phyloP scores from a whole-genome alignment of 345 rosid genomes.

The Bruguiera parviflora region DNA sequence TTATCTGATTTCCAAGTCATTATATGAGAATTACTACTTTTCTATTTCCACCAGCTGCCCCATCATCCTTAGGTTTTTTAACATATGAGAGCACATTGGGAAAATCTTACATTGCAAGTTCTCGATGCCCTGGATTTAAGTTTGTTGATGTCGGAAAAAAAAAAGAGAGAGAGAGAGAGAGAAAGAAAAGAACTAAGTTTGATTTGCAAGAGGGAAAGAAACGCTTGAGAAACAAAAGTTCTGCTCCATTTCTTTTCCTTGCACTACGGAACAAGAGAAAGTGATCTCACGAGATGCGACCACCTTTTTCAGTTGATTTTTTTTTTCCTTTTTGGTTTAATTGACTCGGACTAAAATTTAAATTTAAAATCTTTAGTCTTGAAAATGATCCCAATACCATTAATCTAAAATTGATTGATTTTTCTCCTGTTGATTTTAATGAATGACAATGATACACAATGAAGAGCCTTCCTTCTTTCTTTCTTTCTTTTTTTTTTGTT shows the following conservation, averaged over 20 bases:
- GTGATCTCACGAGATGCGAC: constrained; percentile 26
- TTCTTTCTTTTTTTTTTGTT: too few species aligned
- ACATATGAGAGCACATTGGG: too few species aligned
- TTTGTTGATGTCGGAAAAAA: not conserved
- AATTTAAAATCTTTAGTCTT: not conserved
- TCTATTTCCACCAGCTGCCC: too few species aligned
- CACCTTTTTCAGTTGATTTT: constrained; percentile 3
- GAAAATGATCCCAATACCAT: not conserved
- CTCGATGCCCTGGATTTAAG: not conserved
- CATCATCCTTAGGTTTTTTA: too few species aligned
- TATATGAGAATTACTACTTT: too few species aligned
- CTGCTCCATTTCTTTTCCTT: not conserved
- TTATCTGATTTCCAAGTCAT: too few species aligned
- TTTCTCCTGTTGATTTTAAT: not conserved
- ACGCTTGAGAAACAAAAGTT: not conserved
- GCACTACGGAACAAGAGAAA: constrained; percentile 9
- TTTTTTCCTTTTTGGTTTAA: not conserved
- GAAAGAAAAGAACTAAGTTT: not conserved
- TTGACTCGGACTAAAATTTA: not conserved
- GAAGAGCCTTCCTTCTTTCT: not conserved
- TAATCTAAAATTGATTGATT: too few species aligned
- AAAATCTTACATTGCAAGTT: not conserved
- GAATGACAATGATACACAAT: constrained; percentile 14
- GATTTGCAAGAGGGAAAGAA: not conserved
- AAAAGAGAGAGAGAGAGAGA: too few species aligned